Evolutionary conservation across 192 early-diverging fungal genomes (phyloP).

Genomic region (Umbelopsis ramanniana): DNA sequence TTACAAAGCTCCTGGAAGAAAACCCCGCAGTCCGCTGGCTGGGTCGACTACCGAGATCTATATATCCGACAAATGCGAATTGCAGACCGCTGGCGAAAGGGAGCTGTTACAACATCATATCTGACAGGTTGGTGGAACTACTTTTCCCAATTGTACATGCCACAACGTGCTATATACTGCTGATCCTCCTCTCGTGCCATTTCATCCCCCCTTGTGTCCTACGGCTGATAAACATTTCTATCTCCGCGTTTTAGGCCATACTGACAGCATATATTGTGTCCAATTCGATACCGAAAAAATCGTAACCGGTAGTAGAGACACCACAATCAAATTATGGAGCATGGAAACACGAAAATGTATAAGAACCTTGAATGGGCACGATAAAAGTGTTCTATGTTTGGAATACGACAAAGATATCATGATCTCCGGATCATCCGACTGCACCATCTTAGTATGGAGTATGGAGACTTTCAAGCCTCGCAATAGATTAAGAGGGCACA

Average conservation of each 20-base stretch:
- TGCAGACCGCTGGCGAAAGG: constrained; percentile 27
- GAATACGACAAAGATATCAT: constrained; percentile 81
- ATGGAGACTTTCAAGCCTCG: constrained; percentile 54
- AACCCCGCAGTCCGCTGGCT: background rate
- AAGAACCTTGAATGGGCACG: constrained; percentile 71
- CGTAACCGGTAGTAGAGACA: constrained; percentile 81
- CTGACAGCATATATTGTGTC: constrained; percentile 90
- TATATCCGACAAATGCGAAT: constrained; percentile 8
- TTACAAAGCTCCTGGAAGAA: background rate
- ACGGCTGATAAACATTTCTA: background rate
- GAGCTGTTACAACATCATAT: background rate
- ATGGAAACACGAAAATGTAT: constrained; percentile 57
- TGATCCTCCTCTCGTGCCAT: constrained; percentile 5
- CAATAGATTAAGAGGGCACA: constrained; percentile 71
- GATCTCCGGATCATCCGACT: constrained; percentile 90
- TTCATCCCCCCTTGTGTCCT: background rate
- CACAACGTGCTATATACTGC: background rate
- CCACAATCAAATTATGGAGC: constrained; percentile 88
- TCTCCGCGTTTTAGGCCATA: constrained; percentile 58
- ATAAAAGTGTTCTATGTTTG: constrained; percentile 77
- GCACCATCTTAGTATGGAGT: constrained; percentile 87
- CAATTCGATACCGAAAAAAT: constrained; percentile 82
- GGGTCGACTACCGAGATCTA: constrained; percentile 16
- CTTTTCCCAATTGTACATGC: background rate
- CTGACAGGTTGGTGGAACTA: constrained; percentile 10